Base-by-base conservation (phyloP, 306 rosid species). In the Lathyrus aphaca region DNA sequence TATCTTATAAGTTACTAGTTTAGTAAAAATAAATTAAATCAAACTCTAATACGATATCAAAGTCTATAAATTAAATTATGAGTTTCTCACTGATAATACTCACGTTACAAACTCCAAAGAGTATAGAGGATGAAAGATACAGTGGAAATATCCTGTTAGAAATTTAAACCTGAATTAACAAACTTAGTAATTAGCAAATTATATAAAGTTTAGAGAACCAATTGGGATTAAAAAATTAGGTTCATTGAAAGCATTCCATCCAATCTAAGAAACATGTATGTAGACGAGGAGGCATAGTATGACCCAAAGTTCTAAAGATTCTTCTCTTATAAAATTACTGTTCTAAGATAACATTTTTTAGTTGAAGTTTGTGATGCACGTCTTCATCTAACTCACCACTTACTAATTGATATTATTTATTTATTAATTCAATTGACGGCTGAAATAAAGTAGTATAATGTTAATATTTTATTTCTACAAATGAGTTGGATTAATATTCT, bases 231-330 rank as follows among this genome's bases (percentile, higher is more conserved):
- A 59, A 66, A 44, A 77, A 9, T 23, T 14, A 30, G 10, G 32
- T 69, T 64, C 27, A 44, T 64, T 68, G 76, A 80, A 79, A 70
- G 55, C 76, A 69, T 66, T 74, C 79, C 83, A 73, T 77, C 62
- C 83, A 66, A 74, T 77, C 62, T 79, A 66, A 44, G 80, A 55
- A 90, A 88, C 91, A 86, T 90, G 96, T 82, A 82, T 70, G 84
- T 64, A 64, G 66, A 60, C 37, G 54, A 88, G 89, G 87, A 77
- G 78, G 86, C 96, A 88, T 56, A 66, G 62, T 68, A 79, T 80
- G 91, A 88, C 82, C 86, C 67, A 56, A 69, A 75, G 44, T 79
- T 78, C 96, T 49, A 86, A 84, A 86, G 84, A 88, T 88, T 80
- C 87, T 51, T 80, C 87, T 45, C 83, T 58, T 32, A 57, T 50